Conservation (phyloP, 2,329 filamentous ascomycete species). For the Sclerotinia sclerotiorum region DNA sequence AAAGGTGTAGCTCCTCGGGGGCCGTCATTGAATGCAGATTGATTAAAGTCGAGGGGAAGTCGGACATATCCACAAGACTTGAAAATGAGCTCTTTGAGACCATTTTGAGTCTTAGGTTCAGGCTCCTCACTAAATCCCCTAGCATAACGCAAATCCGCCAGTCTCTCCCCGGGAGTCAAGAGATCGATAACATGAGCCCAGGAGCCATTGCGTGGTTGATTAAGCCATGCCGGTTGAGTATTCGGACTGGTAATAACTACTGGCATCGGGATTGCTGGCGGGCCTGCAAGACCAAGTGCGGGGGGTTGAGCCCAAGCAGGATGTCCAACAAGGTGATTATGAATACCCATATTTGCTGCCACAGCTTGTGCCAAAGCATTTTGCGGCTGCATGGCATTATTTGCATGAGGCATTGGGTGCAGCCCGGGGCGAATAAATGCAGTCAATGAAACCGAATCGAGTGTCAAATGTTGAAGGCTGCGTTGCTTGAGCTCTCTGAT, state of each 20-base stretch:
- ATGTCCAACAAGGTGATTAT: neutral
- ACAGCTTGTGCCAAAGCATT: conserved; percentile 20
- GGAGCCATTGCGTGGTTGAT: conserved; percentile 45
- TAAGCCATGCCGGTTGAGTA: conserved; percentile 37
- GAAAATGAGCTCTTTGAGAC: conserved; percentile 35
- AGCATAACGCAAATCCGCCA: conserved; percentile 44
- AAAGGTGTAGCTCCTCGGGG: conserved; percentile 24
- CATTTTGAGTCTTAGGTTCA: conserved; percentile 26
- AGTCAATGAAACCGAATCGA: conserved; percentile 66
- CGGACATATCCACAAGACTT: conserved; percentile 39
- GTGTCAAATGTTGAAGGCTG: conserved; percentile 53
- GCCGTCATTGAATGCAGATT: conserved; percentile 30
- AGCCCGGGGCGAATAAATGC: conserved; percentile 43
- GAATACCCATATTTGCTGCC: neutral
- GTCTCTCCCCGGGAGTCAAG: conserved; percentile 50
- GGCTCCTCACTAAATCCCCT: conserved; percentile 40
- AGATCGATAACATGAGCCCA: conserved; percentile 52
- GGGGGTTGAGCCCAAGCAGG: neutral
- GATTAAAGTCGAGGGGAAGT: conserved; percentile 39
- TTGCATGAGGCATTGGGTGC: conserved; percentile 28
- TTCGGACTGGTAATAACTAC: conserved; percentile 22
- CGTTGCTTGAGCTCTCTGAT: conserved; percentile 49
- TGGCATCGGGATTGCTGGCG: neutral
- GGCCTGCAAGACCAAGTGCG: neutral
- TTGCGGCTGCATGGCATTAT: conserved; percentile 17